These are phyloP conservation scores for Nicotiana sylvestris DNA, from an alignment of 257 asterid genomes.

Conservation along the genomic window DNA sequence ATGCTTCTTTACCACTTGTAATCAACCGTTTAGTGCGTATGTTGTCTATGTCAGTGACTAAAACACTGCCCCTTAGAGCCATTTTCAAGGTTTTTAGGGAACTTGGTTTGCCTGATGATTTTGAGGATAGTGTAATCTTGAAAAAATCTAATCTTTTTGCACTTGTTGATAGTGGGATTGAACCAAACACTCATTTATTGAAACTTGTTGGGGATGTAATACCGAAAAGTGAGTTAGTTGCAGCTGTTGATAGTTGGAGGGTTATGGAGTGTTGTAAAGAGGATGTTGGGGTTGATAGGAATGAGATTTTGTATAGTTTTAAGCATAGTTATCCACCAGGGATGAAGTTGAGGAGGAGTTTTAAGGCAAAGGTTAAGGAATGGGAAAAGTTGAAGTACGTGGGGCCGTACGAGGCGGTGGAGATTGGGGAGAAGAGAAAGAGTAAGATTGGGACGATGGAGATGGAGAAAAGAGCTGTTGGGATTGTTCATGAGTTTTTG, in stretches of 20 bases:
- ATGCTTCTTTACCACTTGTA: slow-evolving; percentile 42
- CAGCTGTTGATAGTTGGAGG: slow-evolving; percentile 80
- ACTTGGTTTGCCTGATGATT: slow-evolving; percentile 83
- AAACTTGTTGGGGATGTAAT: slow-evolving; percentile 40
- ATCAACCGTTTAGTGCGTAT: slow-evolving; percentile 53
- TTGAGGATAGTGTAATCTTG: slow-evolving; percentile 65
- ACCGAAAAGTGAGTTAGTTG: slow-evolving; percentile 39
- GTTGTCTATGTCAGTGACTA: slow-evolving; percentile 64
- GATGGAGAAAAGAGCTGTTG: slow-evolving; percentile 87
- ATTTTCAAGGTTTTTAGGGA: slow-evolving; percentile 81
- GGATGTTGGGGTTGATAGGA: slow-evolving; percentile 49
- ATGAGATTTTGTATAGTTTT: slow-evolving; percentile 48
- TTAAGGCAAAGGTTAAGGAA: slow-evolving; percentile 60
- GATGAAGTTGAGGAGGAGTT: slow-evolving; percentile 66
- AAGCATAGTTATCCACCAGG: slow-evolving; percentile 81
- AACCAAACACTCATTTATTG: slow-evolving; percentile 60
- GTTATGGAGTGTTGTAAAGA: slow-evolving; percentile 63
- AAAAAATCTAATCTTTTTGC: slow-evolving; percentile 49
- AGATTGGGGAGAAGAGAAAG: slow-evolving; percentile 31
- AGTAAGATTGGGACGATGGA: slow-evolving; percentile 36
- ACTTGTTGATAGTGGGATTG: slow-evolving; percentile 53
- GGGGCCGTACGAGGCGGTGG: slow-evolving; percentile 70
- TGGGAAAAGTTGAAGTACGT: slow-evolving; percentile 72
- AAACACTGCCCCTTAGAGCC: slow-evolving; percentile 67
- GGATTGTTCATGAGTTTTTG: slow-evolving; percentile 83